Conservation (phyloP, 371 early-diverging fungal genomes). For the Mucor lusitanicus region DNA sequence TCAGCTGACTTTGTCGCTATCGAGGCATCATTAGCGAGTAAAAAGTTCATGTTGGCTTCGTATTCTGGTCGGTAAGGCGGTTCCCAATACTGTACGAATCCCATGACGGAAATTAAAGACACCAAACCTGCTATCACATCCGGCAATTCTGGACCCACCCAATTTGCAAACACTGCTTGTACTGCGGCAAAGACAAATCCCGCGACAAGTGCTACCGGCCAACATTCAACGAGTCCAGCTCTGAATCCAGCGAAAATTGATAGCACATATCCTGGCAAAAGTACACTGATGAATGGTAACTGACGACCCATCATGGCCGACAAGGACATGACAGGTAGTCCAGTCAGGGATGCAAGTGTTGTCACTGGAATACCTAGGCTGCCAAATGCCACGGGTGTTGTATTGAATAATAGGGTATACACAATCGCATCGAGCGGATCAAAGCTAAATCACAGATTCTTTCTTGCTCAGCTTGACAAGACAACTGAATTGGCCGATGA, state of each 20-base stretch:
- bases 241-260: constrained; percentile 34
- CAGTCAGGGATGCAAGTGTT: constrained; percentile 37
- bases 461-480: neutral
- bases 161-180: constrained; percentile 42
- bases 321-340: constrained; percentile 27
- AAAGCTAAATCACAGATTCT: constrained; percentile 20
- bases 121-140: constrained; percentile 45
- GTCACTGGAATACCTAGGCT: constrained; percentile 22
- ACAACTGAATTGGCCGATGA: neutral
- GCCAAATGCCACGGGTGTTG: constrained; percentile 21
- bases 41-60: constrained; percentile 18
- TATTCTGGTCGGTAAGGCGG: constrained; percentile 41
- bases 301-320: constrained; percentile 48
- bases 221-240: constrained; percentile 42
- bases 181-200: constrained; percentile 41
- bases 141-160: constrained; percentile 48
- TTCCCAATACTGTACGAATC: constrained; percentile 47
- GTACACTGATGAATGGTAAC: constrained; percentile 40
- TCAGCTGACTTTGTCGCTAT: no score
- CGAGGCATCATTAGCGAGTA: neutral
- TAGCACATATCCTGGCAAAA: constrained; percentile 39
- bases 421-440: constrained; percentile 32
- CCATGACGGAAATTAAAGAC: constrained; percentile 31
- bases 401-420: constrained; percentile 18
- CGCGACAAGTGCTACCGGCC: constrained; percentile 38